Percentiles rank a stretch among this genome's conserved stretches.
phyloP scores from a whole-genome alignment of 192 early-diverging fungal genomes.

The Coemansia sp. region DNA sequence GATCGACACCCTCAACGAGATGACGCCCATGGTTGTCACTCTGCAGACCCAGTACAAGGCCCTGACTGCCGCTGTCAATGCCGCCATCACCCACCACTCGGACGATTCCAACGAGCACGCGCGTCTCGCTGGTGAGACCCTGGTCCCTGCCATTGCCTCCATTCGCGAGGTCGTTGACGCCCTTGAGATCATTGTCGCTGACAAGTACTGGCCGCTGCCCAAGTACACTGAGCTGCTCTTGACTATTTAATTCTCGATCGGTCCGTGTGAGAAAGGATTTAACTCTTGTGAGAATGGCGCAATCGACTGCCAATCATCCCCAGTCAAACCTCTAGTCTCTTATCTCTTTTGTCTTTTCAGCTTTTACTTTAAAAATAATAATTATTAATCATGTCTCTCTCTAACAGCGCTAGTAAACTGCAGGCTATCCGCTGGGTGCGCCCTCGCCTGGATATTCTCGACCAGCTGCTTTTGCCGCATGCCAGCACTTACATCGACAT shows the following conservation, averaged over 20 bases:
- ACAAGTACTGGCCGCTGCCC: slow-evolving; percentile 97
- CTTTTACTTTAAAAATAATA: background rate
- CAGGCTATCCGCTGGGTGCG: slow-evolving; percentile 52
- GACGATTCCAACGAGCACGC: slow-evolving; percentile 70
- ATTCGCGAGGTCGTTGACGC: slow-evolving; percentile 70
- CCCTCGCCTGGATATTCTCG: slow-evolving; percentile 71
- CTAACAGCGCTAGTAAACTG: slow-evolving; percentile 15
- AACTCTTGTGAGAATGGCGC: background rate
- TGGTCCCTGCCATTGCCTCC: slow-evolving; percentile 74
- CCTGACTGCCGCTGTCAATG: slow-evolving; percentile 61
- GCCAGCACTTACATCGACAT: slow-evolving; percentile 76
- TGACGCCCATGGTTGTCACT: slow-evolving; percentile 63
- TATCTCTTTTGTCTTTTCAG: background rate
- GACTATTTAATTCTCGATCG: slow-evolving; percentile 54
- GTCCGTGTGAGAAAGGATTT: background rate
- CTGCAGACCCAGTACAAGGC: slow-evolving; percentile 62
- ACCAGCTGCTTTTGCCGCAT: slow-evolving; percentile 93
- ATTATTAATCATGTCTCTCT: background rate
- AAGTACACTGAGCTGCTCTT: slow-evolving; percentile 95
- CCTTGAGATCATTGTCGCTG: slow-evolving; percentile 80
- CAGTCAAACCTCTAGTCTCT: background rate
- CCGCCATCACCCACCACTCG: slow-evolving; percentile 53
- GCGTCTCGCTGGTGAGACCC: slow-evolving; percentile 59
- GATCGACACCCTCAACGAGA: slow-evolving; percentile 64
- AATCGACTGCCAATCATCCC: background rate